phyloP scores from a whole-genome alignment of 352 stramenopile species.

The Phytophthora pluvialis region DNA sequence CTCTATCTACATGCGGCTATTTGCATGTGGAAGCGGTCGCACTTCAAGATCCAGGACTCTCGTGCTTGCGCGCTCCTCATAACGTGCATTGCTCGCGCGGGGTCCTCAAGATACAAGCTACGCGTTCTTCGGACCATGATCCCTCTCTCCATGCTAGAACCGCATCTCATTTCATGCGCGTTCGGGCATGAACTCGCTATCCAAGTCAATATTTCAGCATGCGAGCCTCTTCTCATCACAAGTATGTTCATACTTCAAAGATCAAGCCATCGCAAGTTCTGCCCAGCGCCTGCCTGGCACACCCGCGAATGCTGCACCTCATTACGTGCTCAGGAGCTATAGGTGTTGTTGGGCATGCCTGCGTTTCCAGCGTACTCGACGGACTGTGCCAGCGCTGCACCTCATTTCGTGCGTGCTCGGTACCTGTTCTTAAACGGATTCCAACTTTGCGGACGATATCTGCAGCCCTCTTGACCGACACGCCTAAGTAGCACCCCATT shows the following conservation, averaged over 20 bases:
- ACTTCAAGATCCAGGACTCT: slow-evolving; percentile 13
- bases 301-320: slow-evolving; percentile 24
- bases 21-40: slow-evolving; percentile 2
- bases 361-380: neutral
- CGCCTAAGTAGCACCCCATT: slow-evolving; percentile 29
- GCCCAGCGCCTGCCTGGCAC: neutral
- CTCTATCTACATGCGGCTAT: slow-evolving; percentile 4
- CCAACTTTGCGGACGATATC: slow-evolving; percentile 4
- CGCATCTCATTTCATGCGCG: slow-evolving; percentile 32
- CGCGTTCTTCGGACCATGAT: neutral
- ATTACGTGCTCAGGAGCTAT: slow-evolving; percentile 23
- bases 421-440: neutral
- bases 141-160: neutral
- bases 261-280: neutral
- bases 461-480: slow-evolving; percentile 1
- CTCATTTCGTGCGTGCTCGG: slow-evolving; percentile 26
- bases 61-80: slow-evolving; percentile 20
- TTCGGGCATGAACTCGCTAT: neutral
- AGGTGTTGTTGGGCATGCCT: slow-evolving; percentile 1
- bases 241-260: slow-evolving; percentile 1
- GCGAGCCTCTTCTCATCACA: slow-evolving; percentile 6
- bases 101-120: neutral
- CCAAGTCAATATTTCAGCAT: slow-evolving; percentile 9
- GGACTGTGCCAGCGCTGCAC: slow-evolving; percentile 14
- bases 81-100: slow-evolving; percentile 12